Percentiles rank a stretch among this genome's conserved stretches.
Conservation (phyloP, 2,329 filamentous ascomycete genomes). For the Calonectria hongkongensis region DNA sequence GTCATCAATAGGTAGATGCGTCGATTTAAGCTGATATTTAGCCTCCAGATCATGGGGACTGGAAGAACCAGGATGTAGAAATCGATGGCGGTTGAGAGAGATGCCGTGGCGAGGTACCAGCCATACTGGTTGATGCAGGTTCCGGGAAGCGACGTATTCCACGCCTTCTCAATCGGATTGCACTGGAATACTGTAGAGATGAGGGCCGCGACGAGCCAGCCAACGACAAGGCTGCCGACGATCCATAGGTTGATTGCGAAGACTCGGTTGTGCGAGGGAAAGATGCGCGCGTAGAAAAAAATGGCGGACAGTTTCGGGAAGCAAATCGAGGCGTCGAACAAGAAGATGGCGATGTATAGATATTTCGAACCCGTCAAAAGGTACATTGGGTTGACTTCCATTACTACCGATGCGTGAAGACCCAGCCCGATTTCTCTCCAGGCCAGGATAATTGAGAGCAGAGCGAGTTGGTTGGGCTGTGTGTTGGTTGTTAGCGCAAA, state of each 20-base stretch:
- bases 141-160: constrained; percentile 3
- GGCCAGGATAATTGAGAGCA: background rate
- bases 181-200: constrained; percentile 8
- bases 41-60: constrained; percentile 12
- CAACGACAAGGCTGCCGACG: background rate
- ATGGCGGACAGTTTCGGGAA: constrained; percentile 8
- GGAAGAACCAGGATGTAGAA: constrained; percentile 16
- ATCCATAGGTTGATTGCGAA: constrained; percentile 18
- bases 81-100: constrained; percentile 13
- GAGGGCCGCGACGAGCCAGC: background rate
- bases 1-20: constrained; percentile 11
- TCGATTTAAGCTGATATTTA: constrained; percentile 9
- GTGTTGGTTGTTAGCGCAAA: background rate
- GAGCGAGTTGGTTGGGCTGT: constrained; percentile 2
- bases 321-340: constrained; percentile 15
- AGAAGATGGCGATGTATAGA: constrained; percentile 21
- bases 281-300: constrained; percentile 18
- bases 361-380: constrained; percentile 8
- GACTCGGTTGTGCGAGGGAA: constrained; percentile 4
- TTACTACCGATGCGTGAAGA: background rate
- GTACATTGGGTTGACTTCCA: constrained; percentile 5
- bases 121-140: constrained; percentile 1
- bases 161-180: constrained; percentile 16
- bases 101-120: constrained; percentile 4
- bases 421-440: constrained; percentile 19